A percentile compares a stretch with the other conserved stretches of the same genome.
These are phyloP conservation scores for Mastigamoeba balamuthi DNA, from an alignment of 78 protist genomes.

Conservation along the genomic window DNA sequence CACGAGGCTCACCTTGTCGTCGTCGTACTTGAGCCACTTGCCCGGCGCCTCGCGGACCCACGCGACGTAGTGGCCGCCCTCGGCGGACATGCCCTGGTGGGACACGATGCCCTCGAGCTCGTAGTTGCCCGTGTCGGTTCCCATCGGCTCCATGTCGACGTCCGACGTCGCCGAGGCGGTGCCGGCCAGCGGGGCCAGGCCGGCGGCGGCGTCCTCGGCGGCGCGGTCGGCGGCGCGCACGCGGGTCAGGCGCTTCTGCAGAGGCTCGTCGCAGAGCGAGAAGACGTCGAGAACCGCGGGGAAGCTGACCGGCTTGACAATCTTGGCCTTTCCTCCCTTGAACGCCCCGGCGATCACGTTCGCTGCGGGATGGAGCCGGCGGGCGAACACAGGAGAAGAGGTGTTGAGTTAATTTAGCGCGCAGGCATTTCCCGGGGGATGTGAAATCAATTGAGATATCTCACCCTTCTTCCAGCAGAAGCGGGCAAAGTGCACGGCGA, in stretches of 20 bases:
- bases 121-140: conserved; percentile 62
- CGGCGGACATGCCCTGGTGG: conserved; percentile 85
- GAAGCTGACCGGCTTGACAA: conserved; percentile 62
- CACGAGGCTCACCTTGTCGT: conserved; percentile 54
- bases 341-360: too few species aligned
- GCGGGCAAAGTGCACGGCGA: conserved; percentile 69
- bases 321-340: conserved; percentile 60
- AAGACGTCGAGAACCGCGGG: conserved; percentile 51
- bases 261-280: conserved; percentile 56
- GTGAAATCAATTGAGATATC: too few species aligned
- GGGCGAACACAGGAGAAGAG: too few species aligned
- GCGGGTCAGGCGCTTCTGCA: too few species aligned
- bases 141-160: not conserved
- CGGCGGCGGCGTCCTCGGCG: too few species aligned
- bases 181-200: too few species aligned
- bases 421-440: too few species aligned
- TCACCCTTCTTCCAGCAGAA: conserved; percentile 64
- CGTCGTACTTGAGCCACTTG: conserved; percentile 77
- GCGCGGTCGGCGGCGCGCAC: too few species aligned
- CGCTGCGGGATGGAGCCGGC: too few species aligned
- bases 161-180: too few species aligned
- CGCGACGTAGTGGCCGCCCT: conserved; percentile 88
- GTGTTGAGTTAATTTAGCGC: too few species aligned
- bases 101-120: conserved; percentile 77
- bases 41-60: conserved; percentile 56